These are phyloP conservation scores for Spathaspora passalidarum DNA, from an alignment of 805 yeast genomes.

Conservation along the genomic window DNA sequence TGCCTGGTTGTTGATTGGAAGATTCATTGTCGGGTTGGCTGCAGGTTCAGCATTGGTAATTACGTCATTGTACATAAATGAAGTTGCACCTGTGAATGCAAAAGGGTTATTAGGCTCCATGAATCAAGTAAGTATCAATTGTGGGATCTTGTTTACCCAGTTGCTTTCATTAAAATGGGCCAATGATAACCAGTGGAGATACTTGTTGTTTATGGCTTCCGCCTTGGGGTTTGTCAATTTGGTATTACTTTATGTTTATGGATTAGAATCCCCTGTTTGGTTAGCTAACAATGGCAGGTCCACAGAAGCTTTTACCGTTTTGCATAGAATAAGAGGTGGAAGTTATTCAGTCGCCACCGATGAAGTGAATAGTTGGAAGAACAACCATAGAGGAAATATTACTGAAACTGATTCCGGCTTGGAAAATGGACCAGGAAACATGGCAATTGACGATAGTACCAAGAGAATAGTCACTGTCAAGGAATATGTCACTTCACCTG, in stretches of 20 bases:
- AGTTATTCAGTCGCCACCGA: conserved; percentile 29
- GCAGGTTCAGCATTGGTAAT: conserved; percentile 88
- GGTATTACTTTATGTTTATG: conserved; percentile 31
- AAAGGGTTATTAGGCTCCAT: conserved; percentile 84
- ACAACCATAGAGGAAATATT: conserved; percentile 1
- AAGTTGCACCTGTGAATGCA: conserved; percentile 64
- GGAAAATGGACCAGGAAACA: conserved; percentile 11
- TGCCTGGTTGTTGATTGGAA: conserved; percentile 52
- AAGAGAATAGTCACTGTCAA: conserved; percentile 20
- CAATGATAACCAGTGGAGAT: conserved; percentile 68
- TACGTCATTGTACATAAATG: conserved; percentile 78
- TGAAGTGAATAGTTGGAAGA: conserved; percentile 38
- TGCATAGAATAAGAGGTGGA: conserved; percentile 40
- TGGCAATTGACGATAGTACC: conserved; percentile 9
- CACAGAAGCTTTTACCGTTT: conserved; percentile 36
- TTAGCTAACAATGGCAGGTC: conserved; percentile 47
- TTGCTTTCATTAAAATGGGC: conserved; percentile 68
- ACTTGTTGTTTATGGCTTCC: conserved; percentile 60
- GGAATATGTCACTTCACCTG: conserved; percentile 48
- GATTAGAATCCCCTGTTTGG: conserved; percentile 88
- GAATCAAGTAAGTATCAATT: conserved; percentile 82
- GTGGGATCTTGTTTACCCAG: conserved; percentile 84
- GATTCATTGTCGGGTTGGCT: conserved; percentile 77
- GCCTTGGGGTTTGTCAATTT: conserved; percentile 51
- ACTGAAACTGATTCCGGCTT: conserved; percentile 10